Conservation (phyloP, 1,284 basidiomycete genomes). For the Cryptococcus jaspeensis region DNA sequence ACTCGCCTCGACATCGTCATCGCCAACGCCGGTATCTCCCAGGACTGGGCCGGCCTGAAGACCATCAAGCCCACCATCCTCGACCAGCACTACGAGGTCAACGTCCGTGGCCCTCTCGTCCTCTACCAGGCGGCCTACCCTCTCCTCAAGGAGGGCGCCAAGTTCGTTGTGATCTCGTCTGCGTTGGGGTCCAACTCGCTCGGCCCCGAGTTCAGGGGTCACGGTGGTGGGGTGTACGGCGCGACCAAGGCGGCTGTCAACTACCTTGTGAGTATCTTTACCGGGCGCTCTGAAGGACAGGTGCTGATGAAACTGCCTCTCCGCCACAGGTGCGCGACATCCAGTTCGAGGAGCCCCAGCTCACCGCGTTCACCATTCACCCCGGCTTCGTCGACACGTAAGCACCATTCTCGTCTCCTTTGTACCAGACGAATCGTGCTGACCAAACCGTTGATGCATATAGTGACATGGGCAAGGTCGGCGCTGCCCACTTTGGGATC, state of each 20-base stretch:
- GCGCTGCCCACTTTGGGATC: background rate
- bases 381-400: slow-evolving; percentile 6
- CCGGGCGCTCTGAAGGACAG: too few relatives aligned
- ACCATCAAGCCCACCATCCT: background rate
- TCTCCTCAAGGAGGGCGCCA: background rate
- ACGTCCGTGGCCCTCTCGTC: background rate
- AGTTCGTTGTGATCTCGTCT: background rate
- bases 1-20: background rate
- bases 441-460: too few relatives aligned
- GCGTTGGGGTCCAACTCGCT: slow-evolving; percentile 1
- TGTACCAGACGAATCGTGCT: too few relatives aligned
- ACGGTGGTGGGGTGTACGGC: slow-evolving; percentile 8
- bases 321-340: background rate
- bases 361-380: slow-evolving; percentile 2
- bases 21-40: background rate
- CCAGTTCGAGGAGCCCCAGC: slow-evolving; percentile 7
- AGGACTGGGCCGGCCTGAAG: background rate
- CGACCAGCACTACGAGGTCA: too few relatives aligned
- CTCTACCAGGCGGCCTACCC: background rate
- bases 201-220: slow-evolving; percentile 3
- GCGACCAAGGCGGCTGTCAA: slow-evolving; percentile 16
- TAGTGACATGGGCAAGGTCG: background rate
- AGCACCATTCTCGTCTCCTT: background rate
- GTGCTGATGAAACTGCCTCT: too few relatives aligned
- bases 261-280: slow-evolving; percentile 2